Conservation (phyloP, 2,329 filamentous ascomycete species). For the Talaromyces sp. region DNA sequence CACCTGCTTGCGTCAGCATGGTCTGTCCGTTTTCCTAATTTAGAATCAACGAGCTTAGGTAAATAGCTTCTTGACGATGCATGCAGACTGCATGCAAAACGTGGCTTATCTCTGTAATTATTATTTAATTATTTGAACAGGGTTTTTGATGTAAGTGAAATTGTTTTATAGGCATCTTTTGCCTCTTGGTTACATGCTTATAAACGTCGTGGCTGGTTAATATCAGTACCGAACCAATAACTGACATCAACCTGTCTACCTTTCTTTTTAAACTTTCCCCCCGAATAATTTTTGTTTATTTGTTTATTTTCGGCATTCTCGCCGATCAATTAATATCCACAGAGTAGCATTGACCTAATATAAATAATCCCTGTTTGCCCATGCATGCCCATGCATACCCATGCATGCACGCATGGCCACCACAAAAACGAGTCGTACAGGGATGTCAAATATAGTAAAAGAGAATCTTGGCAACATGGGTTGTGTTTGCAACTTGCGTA, state of each 20-base stretch:
- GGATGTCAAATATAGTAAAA: background rate
- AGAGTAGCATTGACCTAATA: background rate
- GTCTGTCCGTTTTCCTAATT: background rate
- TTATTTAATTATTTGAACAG: too few species aligned
- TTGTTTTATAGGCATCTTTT: too few species aligned
- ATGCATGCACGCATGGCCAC: background rate
- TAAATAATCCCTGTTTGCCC: background rate
- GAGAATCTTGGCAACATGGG: background rate
- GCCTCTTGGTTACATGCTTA: too few species aligned
- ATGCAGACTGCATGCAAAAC: background rate
- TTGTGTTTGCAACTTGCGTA: background rate
- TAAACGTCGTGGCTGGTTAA: background rate
- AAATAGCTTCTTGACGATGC: too few species aligned
- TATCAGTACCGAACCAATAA: background rate
- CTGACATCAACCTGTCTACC: background rate
- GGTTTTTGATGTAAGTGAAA: too few species aligned
- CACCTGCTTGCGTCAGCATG: background rate
- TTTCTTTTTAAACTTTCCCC: background rate
- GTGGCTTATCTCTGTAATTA: background rate
- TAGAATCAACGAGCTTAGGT: background rate
- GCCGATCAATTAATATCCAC: background rate
- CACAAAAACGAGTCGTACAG: background rate
- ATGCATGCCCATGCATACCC: too few species aligned
- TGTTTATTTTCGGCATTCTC: background rate
- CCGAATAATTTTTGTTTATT: background rate